Base-by-base conservation (phyloP, 2,329 filamentous ascomycete genomes). In the Fusarium neocosmosporiellum region DNA sequence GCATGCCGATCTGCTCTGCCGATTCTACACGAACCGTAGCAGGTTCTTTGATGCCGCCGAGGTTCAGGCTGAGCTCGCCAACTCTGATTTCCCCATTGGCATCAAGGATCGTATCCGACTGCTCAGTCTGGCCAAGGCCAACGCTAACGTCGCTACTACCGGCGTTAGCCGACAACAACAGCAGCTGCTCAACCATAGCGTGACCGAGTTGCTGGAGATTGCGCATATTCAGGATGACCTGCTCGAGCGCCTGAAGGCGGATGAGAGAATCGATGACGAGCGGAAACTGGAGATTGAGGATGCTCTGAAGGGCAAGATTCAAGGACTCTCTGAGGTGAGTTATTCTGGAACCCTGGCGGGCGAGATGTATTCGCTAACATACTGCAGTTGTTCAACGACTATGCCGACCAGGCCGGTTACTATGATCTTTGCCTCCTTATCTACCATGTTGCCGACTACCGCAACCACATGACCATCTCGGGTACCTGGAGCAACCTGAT, bases 211-310 rank as follows among this genome's bases (percentile, higher is more conserved):
- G 50, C 90, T 99, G 11, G 96, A 99, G 77, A 90, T 98, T 58
- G 96, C 95, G 16, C 96, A 96, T 78, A 96, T 99, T 61, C 96
- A 99, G 81, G 94, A 98, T 79, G 96, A 99, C 77, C 83, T 98
- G 46, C 82, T 98, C 27, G 92, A 95, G 79, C 89, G 94, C 53
- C 85, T 99, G 60, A 90, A 88, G 78, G 88, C 88, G 11, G 96
- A 99, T 73, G 80, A 85, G 2, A 90, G 96, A 48, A 88, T 98
- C 39, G 84, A 87, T 14, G 83, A 86, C 1, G 89, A 92, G 57
- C 89, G 90, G 48, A 90, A 89, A 77, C 83, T 84, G 1, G 88
- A 92, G 65, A 90, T 97, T 27, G 83, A 93, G 66, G 81, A 86
- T 50, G 87, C 89, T 34, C 88, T 98, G 39, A 91, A 97, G 80